A percentile compares a stretch with the other conserved stretches of the same genome.
Evolutionary conservation across 164 flowering plant species (phyloP).

Genomic region (Malania oleifera): DNA sequence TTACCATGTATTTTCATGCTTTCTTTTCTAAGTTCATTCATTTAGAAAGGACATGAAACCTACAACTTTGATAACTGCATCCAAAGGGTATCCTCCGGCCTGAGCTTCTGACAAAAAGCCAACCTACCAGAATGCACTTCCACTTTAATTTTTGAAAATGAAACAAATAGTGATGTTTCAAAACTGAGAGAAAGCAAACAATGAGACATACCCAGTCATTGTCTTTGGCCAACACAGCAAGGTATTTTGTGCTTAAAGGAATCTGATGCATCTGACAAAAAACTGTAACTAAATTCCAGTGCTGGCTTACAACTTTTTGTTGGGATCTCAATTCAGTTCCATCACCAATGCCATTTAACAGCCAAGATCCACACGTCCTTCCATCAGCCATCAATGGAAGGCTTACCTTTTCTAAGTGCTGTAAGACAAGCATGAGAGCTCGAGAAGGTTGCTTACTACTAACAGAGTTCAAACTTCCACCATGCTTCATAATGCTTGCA

Average conservation of each 20-base stretch:
- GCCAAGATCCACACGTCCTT: slow-evolving; percentile 85
- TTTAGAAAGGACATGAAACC: slow-evolving; percentile 19
- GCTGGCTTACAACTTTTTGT: slow-evolving; percentile 81
- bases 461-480: slow-evolving; percentile 18
- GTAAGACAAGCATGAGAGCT: slow-evolving; percentile 64
- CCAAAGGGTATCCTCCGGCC: slow-evolving; percentile 69
- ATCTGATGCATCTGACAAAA: slow-evolving; percentile 89
- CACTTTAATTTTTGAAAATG: slow-evolving; percentile 5
- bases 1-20: background rate
- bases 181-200: slow-evolving; percentile 7
- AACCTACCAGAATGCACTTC: slow-evolving; percentile 43
- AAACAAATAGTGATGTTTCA: slow-evolving; percentile 3
- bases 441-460: slow-evolving; percentile 32
- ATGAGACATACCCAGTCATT: slow-evolving; percentile 91
- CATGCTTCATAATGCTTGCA: slow-evolving; percentile 19
- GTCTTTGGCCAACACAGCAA: slow-evolving; percentile 79
- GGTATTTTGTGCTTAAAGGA: slow-evolving; percentile 85
- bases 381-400: slow-evolving; percentile 55
- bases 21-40: background rate
- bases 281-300: slow-evolving; percentile 77
- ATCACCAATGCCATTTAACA: slow-evolving; percentile 66
- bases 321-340: slow-evolving; percentile 71
- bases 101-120: slow-evolving; percentile 95
- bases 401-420: slow-evolving; percentile 87
- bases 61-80: slow-evolving; percentile 67